phyloP scores from a whole-genome alignment of 768 basidiomycete genomes.

The Krasilnikovozyma curviuscula region DNA sequence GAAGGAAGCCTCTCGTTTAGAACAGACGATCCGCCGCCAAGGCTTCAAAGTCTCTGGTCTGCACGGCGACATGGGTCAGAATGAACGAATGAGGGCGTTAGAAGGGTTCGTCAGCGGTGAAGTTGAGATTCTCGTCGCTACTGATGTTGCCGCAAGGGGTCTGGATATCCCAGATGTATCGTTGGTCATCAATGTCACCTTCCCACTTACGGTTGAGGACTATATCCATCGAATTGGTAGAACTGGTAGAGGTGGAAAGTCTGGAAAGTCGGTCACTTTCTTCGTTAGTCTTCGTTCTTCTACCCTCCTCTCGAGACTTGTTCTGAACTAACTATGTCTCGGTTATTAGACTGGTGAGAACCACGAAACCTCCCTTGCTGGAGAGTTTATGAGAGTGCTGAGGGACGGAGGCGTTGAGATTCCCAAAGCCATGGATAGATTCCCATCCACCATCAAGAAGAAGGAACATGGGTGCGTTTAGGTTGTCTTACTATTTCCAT shows the following conservation, averaged over 20 bases:
- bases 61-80: slow-evolving; percentile 81
- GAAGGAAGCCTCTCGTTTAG: slow-evolving; percentile 85
- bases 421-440: slow-evolving; percentile 54
- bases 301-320: not conserved
- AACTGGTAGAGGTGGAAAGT: slow-evolving; percentile 12
- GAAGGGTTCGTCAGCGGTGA: slow-evolving; percentile 69
- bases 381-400: slow-evolving; percentile 78
- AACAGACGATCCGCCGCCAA: slow-evolving; percentile 49
- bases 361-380: slow-evolving; percentile 69
- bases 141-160: slow-evolving; percentile 86
- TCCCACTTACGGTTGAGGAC: slow-evolving; percentile 69
- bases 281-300: slow-evolving; percentile 3
- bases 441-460: slow-evolving; percentile 96
- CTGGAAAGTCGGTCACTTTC: slow-evolving; percentile 14
- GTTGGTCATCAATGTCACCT: slow-evolving; percentile 90
- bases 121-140: slow-evolving; percentile 72
- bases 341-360: slow-evolving; percentile 68
- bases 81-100: slow-evolving; percentile 61
- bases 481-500: not conserved
- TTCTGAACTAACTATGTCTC: not conserved
- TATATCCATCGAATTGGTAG: slow-evolving; percentile 15
- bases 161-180: slow-evolving; percentile 93
- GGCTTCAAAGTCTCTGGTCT: slow-evolving; percentile 63
- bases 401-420: slow-evolving; percentile 57
- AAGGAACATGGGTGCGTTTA: slow-evolving; percentile 27